Evolutionary conservation across 352 stramenopile genomes (phyloP).

Genomic region (Phytopythium oedochilum): DNA sequence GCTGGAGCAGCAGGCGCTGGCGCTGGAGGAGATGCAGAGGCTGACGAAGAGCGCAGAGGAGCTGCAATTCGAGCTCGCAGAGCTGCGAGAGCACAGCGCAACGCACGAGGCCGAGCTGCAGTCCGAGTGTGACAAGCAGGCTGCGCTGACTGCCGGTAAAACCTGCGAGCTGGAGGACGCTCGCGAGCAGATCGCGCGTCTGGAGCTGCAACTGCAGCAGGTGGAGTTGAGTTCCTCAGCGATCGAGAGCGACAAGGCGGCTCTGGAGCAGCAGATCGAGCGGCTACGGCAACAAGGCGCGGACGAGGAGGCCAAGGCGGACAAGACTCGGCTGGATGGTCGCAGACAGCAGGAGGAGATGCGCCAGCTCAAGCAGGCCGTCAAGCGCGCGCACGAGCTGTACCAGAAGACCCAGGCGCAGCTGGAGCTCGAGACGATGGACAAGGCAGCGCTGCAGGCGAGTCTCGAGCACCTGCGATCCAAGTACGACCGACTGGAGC

Average conservation of each 20-base stretch:
- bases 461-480: constrained; percentile 29
- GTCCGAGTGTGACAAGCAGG: constrained; percentile 20
- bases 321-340: constrained; percentile 27
- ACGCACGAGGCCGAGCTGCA: constrained; percentile 11
- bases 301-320: constrained; percentile 50
- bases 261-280: constrained; percentile 26
- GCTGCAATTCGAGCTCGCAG: constrained; percentile 36
- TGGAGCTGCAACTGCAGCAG: constrained; percentile 12
- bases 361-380: constrained; percentile 44
- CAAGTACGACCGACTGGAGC: constrained; percentile 35
- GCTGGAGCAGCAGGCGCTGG: constrained; percentile 44
- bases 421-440: constrained; percentile 46
- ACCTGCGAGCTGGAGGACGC: constrained; percentile 25
- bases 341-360: constrained; percentile 53
- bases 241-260: constrained; percentile 21
- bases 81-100: constrained; percentile 20
- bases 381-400: constrained; percentile 53
- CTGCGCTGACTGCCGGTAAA: constrained; percentile 14
- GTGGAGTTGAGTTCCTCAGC: not conserved
- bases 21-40: constrained; percentile 42
- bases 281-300: constrained; percentile 24
- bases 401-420: constrained; percentile 52
- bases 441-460: constrained; percentile 37
- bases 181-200: constrained; percentile 15
- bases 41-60: constrained; percentile 24